Evolutionary conservation across 306 rosid species (phyloP).

Genomic region (Trichosanthes truncata): DNA sequence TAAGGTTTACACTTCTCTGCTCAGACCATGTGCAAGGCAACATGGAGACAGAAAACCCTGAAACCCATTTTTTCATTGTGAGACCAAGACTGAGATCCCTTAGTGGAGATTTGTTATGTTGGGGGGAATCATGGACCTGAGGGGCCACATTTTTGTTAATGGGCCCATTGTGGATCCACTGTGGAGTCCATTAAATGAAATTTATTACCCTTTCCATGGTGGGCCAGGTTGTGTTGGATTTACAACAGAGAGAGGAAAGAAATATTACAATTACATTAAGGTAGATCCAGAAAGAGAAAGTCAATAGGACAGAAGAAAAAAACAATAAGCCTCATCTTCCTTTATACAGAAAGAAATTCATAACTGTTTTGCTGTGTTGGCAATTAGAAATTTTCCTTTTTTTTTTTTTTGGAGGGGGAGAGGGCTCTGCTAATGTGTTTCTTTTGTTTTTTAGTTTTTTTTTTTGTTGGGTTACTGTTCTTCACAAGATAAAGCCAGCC

Average conservation of each 20-base stretch:
- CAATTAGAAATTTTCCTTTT: background rate
- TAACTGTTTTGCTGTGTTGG: background rate
- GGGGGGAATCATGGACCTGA: slow-evolving; percentile 20
- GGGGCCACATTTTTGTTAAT: slow-evolving; percentile 26
- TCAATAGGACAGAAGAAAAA: slow-evolving; percentile 18
- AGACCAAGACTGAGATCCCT: slow-evolving; percentile 9
- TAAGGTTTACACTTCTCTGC: slow-evolving; percentile 19
- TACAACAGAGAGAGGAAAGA: slow-evolving; percentile 9
- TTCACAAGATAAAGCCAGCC: background rate
- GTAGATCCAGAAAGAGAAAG: slow-evolving; percentile 20
- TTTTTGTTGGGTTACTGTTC: background rate
- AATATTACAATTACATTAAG: slow-evolving; percentile 4
- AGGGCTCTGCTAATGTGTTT: slow-evolving; percentile 4
- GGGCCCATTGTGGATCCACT: slow-evolving; percentile 21
- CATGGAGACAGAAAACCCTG: slow-evolving; percentile 22
- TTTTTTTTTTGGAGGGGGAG: background rate
- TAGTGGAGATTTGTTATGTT: slow-evolving; percentile 17
- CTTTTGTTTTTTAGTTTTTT: background rate
- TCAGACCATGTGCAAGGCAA: slow-evolving; percentile 51
- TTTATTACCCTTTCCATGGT: slow-evolving; percentile 4
- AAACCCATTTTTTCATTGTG: slow-evolving; percentile 10
- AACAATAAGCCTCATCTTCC: slow-evolving; percentile 70
- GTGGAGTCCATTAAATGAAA: slow-evolving; percentile 19
- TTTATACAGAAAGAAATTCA: slow-evolving; percentile 17
- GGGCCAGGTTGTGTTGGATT: slow-evolving; percentile 13